Evolutionary conservation across 371 early-diverging fungal genomes (phyloP).

Genomic region (Mucor sp.): DNA sequence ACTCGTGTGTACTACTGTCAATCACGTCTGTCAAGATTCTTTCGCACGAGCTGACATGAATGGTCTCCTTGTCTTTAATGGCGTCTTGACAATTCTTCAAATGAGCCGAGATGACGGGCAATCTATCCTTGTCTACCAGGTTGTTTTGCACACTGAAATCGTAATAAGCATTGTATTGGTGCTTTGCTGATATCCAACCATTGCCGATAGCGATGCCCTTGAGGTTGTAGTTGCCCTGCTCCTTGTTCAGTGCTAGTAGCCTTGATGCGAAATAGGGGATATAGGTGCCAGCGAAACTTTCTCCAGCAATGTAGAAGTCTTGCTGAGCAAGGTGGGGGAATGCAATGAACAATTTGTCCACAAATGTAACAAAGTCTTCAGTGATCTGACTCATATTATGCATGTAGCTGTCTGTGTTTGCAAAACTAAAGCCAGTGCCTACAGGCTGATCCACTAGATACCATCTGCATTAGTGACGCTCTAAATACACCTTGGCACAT

Average conservation of each 20-base stretch:
- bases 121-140: constrained; percentile 32
- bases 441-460: constrained; percentile 83
- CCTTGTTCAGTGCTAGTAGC: constrained; percentile 57
- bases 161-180: constrained; percentile 66
- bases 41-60: constrained; percentile 37
- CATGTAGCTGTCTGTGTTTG: constrained; percentile 41
- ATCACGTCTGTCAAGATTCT: constrained; percentile 29
- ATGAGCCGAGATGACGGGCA: constrained; percentile 19
- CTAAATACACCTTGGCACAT: neutral
- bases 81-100: constrained; percentile 28
- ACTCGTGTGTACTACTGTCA: constrained; percentile 36
- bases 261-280: constrained; percentile 77
- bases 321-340: constrained; percentile 60
- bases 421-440: constrained; percentile 81
- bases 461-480: neutral
- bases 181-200: constrained; percentile 85
- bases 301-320: constrained; percentile 82
- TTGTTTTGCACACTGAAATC: constrained; percentile 48
- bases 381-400: constrained; percentile 50
- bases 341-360: constrained; percentile 60
- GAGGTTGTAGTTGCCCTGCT: constrained; percentile 54
- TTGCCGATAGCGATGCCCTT: constrained; percentile 81
- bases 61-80: constrained; percentile 18
- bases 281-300: constrained; percentile 87
- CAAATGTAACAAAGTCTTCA: constrained; percentile 58